A percentile compares a stretch with the other conserved stretches of the same genome.
Conservation (phyloP, 1,284 basidiomycete species). For the Leccinum subspadiceum region DNA sequence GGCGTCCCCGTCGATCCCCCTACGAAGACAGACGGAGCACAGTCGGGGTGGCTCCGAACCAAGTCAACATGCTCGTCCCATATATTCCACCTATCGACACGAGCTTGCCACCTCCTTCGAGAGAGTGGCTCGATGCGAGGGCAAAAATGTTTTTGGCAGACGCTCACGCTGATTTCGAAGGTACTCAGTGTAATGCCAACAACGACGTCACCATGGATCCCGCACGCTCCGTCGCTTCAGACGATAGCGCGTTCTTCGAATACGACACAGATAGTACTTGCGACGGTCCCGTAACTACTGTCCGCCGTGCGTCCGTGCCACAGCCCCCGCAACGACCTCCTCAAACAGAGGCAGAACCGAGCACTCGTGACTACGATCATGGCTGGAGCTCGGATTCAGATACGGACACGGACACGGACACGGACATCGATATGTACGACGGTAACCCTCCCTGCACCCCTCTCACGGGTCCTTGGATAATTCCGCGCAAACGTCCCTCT, state of each 20-base stretch:
- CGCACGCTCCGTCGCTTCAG: background rate
- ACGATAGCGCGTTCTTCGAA: conserved; percentile 14
- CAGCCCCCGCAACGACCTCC: conserved; percentile 1
- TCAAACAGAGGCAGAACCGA: conserved; percentile 6
- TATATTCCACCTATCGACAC: conserved; percentile 25
- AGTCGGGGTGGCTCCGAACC: conserved; percentile 22
- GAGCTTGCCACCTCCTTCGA: conserved; percentile 17
- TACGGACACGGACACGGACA: conserved; percentile 15
- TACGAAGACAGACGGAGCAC: conserved; percentile 26
- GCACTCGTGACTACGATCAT: conserved; percentile 7
- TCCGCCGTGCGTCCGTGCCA: background rate
- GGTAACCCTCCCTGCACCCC: conserved; percentile 8
- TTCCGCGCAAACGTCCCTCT: conserved; percentile 26
- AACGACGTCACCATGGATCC: background rate
- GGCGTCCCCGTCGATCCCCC: conserved; percentile 25
- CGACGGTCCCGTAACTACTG: background rate
- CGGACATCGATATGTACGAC: conserved; percentile 17
- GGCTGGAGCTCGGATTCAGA: conserved; percentile 17
- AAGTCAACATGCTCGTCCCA: conserved; percentile 29
- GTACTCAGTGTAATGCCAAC: background rate
- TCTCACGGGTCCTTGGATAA: conserved; percentile 20
- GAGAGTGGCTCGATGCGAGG: conserved; percentile 22
- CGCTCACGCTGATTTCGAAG: conserved; percentile 16
- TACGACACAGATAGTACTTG: conserved; percentile 22
- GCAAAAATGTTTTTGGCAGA: conserved; percentile 18